A percentile compares a stretch with the other conserved stretches of the same genome.
phyloP scores from a whole-genome alignment of 805 yeast species.

The Kuraishia cidri region DNA sequence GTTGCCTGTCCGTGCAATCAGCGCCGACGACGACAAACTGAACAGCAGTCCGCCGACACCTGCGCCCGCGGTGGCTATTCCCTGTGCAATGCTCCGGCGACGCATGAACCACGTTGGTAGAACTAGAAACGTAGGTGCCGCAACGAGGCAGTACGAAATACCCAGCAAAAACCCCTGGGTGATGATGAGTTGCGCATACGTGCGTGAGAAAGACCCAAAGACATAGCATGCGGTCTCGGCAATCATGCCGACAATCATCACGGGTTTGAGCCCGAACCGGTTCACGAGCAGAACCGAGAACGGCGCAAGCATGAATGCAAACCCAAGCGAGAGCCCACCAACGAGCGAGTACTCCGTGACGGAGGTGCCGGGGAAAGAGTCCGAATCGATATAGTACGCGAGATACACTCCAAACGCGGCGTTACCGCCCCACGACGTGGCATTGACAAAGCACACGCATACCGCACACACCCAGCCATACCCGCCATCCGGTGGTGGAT shows the following conservation, averaged over 20 bases:
- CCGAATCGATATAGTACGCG: conserved; percentile 37
- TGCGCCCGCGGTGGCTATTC: conserved; percentile 27
- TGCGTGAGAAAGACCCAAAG: conserved; percentile 40
- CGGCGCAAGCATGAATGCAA: conserved; percentile 59
- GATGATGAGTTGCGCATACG: conserved; percentile 39
- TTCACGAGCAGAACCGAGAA: conserved; percentile 36
- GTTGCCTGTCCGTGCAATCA: conserved; percentile 27
- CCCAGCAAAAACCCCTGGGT: conserved; percentile 49
- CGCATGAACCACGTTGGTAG: conserved; percentile 48
- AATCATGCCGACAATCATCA: conserved; percentile 31
- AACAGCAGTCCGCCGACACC: conserved; percentile 32
- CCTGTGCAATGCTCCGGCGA: conserved; percentile 30
- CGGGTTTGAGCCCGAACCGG: conserved; percentile 37
- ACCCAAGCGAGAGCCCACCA: conserved; percentile 48
- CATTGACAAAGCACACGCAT: conserved; percentile 1
- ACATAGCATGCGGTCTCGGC: conserved; percentile 38
- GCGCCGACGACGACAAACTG: conserved; percentile 22
- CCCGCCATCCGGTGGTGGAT: conserved; percentile 8
- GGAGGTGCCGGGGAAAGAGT: conserved; percentile 40
- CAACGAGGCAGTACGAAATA: conserved; percentile 37
- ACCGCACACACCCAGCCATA: conserved; percentile 4
- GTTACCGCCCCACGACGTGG: conserved; percentile 57
- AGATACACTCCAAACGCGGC: conserved; percentile 52
- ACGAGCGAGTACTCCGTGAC: conserved; percentile 49
- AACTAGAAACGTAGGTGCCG: conserved; percentile 37